phyloP scores from a whole-genome alignment of 73 alveolate genomes.

The Paramecium caudatum region DNA sequence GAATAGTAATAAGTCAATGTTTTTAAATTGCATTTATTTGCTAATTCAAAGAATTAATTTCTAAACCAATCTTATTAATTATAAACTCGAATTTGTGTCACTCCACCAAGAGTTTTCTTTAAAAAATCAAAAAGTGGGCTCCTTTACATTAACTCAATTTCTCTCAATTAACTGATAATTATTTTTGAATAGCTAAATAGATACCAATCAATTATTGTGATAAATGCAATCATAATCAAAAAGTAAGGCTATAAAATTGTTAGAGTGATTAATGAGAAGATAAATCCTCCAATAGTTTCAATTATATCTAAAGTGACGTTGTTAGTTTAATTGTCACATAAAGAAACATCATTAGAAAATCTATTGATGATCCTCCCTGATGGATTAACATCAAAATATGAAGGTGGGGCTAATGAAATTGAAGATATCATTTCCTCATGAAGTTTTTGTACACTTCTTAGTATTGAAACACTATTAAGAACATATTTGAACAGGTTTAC shows the following conservation, averaged over 20 bases:
- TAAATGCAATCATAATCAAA: neutral
- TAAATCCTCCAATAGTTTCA: neutral
- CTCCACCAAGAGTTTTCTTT: conserved; percentile 68
- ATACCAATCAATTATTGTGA: neutral
- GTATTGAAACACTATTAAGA: neutral
- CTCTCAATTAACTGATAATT: conserved; percentile 9
- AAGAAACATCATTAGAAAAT: conserved; percentile 75
- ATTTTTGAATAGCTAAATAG: conserved; percentile 4
- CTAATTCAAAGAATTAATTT: conserved; percentile 1
- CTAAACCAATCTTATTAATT: conserved; percentile 38
- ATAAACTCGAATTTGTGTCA: conserved; percentile 64
- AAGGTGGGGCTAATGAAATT: conserved; percentile 70
- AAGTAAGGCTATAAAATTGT: conserved; percentile 47
- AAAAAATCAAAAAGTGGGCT: conserved; percentile 67
- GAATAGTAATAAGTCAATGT: neutral
- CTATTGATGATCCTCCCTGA: conserved; percentile 83
- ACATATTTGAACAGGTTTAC: neutral
- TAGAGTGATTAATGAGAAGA: conserved; percentile 6
- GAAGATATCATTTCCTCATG: conserved; percentile 75
- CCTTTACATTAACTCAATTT: conserved; percentile 57
- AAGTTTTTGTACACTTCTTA: conserved; percentile 3
- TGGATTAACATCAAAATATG: conserved; percentile 82
- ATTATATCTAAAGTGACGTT: neutral
- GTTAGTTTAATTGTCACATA: conserved; percentile 42
- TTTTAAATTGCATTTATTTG: conserved; percentile 12